These are phyloP conservation scores for Stephanodiscus triporus DNA, from an alignment of 108 stramenopile species.

Conservation along the genomic window DNA sequence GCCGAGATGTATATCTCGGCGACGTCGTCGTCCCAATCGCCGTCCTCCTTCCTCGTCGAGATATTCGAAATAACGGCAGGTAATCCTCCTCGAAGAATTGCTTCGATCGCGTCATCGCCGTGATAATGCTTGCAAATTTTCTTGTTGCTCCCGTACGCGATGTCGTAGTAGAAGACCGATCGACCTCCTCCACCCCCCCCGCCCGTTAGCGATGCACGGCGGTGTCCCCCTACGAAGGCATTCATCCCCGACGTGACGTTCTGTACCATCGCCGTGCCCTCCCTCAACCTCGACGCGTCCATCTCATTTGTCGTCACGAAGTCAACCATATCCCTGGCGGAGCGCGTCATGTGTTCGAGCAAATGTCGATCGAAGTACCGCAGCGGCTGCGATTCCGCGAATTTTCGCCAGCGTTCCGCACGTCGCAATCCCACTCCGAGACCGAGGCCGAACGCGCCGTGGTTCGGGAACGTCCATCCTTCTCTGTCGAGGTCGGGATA, in stretches of 20 bases:
- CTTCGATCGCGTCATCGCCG: conserved; percentile 52
- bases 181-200: neutral
- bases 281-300: conserved; percentile 22
- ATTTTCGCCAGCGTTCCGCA: conserved; percentile 63
- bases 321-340: conserved; percentile 54
- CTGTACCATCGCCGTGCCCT: conserved; percentile 39
- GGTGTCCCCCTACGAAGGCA: conserved; percentile 66
- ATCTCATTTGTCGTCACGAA: conserved; percentile 43
- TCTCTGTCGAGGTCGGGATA: conserved; percentile 27
- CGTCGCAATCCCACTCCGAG: conserved; percentile 58
- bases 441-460: conserved; percentile 69
- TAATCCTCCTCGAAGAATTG: conserved; percentile 61
- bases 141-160: conserved; percentile 74
- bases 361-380: conserved; percentile 76
- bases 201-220: conserved; percentile 2
- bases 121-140: conserved; percentile 68
- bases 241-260: conserved; percentile 74
- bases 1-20: conserved; percentile 45
- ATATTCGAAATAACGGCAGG: conserved; percentile 27
- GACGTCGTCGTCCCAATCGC: conserved; percentile 22
- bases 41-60: neutral
- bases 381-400: conserved; percentile 72
- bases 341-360: conserved; percentile 68
- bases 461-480: conserved; percentile 47
- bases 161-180: conserved; percentile 68